Base-by-base conservation (phyloP, 2,329 filamentous ascomycete genomes). In the Xylaria sp. region DNA sequence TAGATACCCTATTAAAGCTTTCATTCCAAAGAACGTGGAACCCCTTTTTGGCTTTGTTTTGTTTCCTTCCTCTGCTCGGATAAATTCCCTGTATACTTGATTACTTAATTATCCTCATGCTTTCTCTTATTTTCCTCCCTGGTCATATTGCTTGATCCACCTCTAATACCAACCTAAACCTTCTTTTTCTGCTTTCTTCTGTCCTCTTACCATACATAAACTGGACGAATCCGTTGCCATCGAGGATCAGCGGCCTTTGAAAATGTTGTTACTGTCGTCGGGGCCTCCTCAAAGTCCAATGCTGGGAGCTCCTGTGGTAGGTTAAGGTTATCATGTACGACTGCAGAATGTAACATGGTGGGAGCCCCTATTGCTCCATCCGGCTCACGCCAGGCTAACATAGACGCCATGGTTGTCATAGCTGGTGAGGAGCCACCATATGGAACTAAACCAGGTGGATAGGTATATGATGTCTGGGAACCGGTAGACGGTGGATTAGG, bases 391-490 rank as follows among this genome's bases (percentile, higher is more conserved):
- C 73, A 73, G n/a, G 64, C 70, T 13, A 75, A 53, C 72, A 75
- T 74, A 5, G 73, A 75, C 2, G 69, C 70, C 60, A 71, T 35
- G 16, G 74, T 76, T 9, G 71, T 76, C 70, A 74, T 72, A 12
- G 74, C 71, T 35, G 72, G 71, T 12, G 66, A 54, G 1, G 65
- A 59, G 27, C 57, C 44, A 13, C 72, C 75, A 51, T 78, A 78
- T 23, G 76, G 76, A 21, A 75, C 70, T 16, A 70, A 47, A 16
- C 76, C 74, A 2, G 76, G 69, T n/a, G 75, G 71, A 48, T 71
- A 75, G 21, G 69, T 72, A 59, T 74, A 77, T 44, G 71, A 72
- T 16, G 71, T 68, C 57, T 62, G 62, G 6, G 74, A 63, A n/a
- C 69, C 55, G 27, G 57, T 44, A 18, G 60, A 63, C 32, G 55